phyloP scores from a whole-genome alignment of 306 rosid genomes.

The Fagus crenata region DNA sequence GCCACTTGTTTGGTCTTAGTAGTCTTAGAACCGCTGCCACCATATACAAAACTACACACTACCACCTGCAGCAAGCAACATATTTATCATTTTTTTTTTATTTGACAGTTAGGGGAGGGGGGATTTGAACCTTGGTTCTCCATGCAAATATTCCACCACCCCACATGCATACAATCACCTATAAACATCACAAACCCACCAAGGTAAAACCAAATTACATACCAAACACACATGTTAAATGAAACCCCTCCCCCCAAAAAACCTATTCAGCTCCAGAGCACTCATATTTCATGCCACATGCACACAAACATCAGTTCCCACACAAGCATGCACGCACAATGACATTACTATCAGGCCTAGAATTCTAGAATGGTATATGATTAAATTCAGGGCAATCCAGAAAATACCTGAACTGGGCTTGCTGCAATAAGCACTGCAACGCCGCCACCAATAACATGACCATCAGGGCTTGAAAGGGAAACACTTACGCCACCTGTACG shows the following conservation, averaged over 20 bases:
- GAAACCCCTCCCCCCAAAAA: neutral
- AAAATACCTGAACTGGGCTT: slow-evolving; percentile 82
- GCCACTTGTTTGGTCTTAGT: slow-evolving; percentile 53
- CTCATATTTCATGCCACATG: neutral
- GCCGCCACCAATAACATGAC: slow-evolving; percentile 84
- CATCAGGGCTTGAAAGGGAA: slow-evolving; percentile 83
- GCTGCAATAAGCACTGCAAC: slow-evolving; percentile 79
- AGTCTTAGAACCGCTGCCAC: slow-evolving; percentile 44
- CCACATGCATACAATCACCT: neutral
- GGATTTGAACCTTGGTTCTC: no score
- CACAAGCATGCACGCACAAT: slow-evolving; percentile 2
- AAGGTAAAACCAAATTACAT: neutral
- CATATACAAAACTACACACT: slow-evolving; percentile 82
- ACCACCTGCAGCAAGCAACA: slow-evolving; percentile 62
- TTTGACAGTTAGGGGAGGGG: no score
- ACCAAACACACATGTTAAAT: neutral
- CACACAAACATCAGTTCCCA: neutral
- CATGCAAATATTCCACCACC: neutral
- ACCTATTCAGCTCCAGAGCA: neutral
- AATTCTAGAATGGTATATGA: no score
- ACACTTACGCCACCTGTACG: slow-evolving; percentile 86
- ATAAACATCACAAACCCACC: neutral
- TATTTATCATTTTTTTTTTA: neutral
- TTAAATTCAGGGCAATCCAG: slow-evolving; percentile 13
- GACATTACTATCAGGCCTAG: neutral